A percentile compares a stretch with the other conserved stretches of the same genome.
Conservation (phyloP, 1,284 basidiomycete species). For the Sphagnurus paluster region DNA sequence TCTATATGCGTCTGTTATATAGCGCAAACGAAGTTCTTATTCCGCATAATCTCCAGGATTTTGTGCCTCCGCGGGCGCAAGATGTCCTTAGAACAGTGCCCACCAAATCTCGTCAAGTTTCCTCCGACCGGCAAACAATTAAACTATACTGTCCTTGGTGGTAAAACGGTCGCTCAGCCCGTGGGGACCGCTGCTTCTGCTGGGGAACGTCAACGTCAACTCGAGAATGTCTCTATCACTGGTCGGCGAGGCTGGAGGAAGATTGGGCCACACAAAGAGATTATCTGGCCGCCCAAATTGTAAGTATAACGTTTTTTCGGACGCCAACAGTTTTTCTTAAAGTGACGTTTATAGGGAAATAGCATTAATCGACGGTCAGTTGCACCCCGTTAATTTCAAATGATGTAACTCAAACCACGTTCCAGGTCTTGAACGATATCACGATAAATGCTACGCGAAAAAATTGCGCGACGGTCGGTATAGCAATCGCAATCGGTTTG, state of each 20-base stretch:
- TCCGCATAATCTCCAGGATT: no score
- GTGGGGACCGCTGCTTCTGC: no score
- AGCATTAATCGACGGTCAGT: constrained; percentile 51
- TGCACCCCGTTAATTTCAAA: no score
- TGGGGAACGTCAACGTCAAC: constrained; percentile 34
- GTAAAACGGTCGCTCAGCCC: no score
- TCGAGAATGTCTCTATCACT: constrained; percentile 35
- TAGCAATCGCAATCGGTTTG: constrained; percentile 58
- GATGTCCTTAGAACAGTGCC: no score
- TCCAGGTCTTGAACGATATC: background rate
- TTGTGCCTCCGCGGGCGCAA: no score
- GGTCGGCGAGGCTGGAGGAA: constrained; percentile 57
- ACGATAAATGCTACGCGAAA: background rate
- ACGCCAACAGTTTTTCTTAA: background rate
- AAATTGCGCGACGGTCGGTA: constrained; percentile 38
- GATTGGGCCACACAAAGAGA: constrained; percentile 51
- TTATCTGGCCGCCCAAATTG: constrained; percentile 60
- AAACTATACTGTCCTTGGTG: no score
- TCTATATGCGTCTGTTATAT: no score
- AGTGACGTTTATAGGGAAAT: constrained; percentile 41
- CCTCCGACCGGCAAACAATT: no score
- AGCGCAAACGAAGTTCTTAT: no score
- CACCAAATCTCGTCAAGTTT: no score
- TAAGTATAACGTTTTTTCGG: constrained; percentile 22
- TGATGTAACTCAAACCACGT: background rate